Evolutionary conservation across 106 monocot species (phyloP), one percentile per base, ranked within the genome.

Genomic region (Dioscorea zingiberensis): DNA sequence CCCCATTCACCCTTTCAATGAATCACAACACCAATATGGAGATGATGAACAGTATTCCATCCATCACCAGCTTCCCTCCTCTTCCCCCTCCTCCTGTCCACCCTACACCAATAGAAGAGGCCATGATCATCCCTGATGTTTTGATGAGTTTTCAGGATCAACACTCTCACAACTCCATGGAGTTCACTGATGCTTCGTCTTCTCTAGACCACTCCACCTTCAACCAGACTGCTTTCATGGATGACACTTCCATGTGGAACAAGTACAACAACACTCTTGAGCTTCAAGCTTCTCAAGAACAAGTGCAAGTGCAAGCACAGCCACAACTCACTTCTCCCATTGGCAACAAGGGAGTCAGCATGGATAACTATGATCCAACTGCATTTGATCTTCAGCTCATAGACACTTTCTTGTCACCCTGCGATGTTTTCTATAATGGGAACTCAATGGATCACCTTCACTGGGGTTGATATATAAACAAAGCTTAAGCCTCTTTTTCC

Each of bases 1-100:
- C 74, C 11, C 89, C 89, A 21, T 93, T 93, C 86, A 93, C 86
- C 74, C 85, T 88, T 57, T 87, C 77, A 29, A 76, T 79, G 56
- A 64, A 65, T 21, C 45, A 55, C 49, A 91, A 81, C 66, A 66
- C 4, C 65, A n/a, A 77, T 22, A 60, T 69, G 73, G 71, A 70
- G 7, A 55, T 65, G 47, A 30, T 30, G 7, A 51, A 21, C 60
- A n/a, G n/a, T n/a, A 57, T 65, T 7, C 53, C 74, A 12, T 51
- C 76, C n/a, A 25, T 90, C 18, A 69, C 60, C 8, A 30, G 7
- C 30, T 30, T 30, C 30, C 48, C 78, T 27, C 66, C 81, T 48
- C 76, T 76, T 6, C 5, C 70, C 58, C 45, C 54, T 14, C 47
- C 57, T 19, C 28, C 44, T 14, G 28, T 13, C 22, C 44, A n/a